Base-by-base conservation (phyloP, 306 rosid species). In the Hippophae rhamnoides region DNA sequence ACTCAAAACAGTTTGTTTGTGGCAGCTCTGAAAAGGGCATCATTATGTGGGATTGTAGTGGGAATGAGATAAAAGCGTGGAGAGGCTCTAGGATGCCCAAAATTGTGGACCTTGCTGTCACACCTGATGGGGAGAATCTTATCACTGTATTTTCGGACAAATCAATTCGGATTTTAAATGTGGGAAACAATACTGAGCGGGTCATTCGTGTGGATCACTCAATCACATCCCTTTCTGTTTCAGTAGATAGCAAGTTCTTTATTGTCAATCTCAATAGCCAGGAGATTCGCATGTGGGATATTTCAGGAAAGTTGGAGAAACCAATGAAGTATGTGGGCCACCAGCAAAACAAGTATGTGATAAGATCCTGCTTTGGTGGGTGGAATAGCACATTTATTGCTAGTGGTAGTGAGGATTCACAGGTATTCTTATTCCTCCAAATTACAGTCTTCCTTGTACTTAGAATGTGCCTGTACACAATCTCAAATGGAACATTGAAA, bases 201-300 rank as follows among this genome's bases (percentile, higher is more conserved):
- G 89, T 81, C 65, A 81, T 85, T 49, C 58, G 84, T 12, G 96
- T 78, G 79, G 78, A 78, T 78, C 87, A 83, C 76, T 54, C 82
- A 0, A 79, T 85, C 63, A 79, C 88, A 7, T 85, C 93, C 41
- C 81, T 81, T 42, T 79, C 85, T 0, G 73, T 85, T 58, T 85
- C 93, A 31, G 71, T 75, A 62, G 98, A 90, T 75, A 75, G 98
- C 7, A 69, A 78, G 75, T 76, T 74, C 78, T 85, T 90, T 79
- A 83, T 90, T 13, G 87, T 90, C 75, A 90, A 85, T 70, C 88
- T 90, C 10, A 90, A 87, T 68, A 83, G 90, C 74, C 87, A 87
- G 71, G 98, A 85, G 80, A 81, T 87, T 61, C 98, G 85, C 69
- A 78, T 87, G 98, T 90, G 98, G 96, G 95, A 87, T 67, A 76